Evolutionary conservation across 371 early-diverging fungal genomes (phyloP).

Genomic region (Zychaea mexicana): DNA sequence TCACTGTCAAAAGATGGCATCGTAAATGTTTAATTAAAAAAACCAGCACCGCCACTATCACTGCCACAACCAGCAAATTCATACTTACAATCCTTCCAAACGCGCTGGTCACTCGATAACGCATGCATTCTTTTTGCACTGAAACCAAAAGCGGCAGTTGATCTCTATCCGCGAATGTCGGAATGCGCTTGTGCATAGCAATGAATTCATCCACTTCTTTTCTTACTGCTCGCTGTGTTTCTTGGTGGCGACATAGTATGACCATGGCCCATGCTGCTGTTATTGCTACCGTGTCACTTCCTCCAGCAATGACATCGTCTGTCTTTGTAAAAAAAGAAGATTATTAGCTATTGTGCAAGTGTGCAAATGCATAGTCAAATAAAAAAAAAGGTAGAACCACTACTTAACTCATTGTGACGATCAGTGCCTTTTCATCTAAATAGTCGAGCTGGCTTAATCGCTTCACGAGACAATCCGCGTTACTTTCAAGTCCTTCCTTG

Average conservation of each 20-base stretch:
- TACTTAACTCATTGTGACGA: not conserved
- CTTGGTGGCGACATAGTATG: slow-evolving; percentile 14
- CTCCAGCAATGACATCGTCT: slow-evolving; percentile 20
- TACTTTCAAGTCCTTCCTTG: not conserved
- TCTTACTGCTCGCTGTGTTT: slow-evolving; percentile 12
- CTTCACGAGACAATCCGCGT: not conserved
- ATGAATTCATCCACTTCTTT: slow-evolving; percentile 17
- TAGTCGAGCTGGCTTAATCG: not conserved
- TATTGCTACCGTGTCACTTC: slow-evolving; percentile 11
- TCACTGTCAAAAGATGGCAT: not conserved
- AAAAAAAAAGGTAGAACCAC: not conserved
- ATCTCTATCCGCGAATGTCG: slow-evolving; percentile 18
- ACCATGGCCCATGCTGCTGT: slow-evolving; percentile 16
- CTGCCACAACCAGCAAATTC: not conserved
- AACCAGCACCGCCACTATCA: not conserved
- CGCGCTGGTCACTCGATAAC: slow-evolving; percentile 4
- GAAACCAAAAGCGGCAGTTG: slow-evolving; percentile 13
- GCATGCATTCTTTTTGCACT: slow-evolving; percentile 21
- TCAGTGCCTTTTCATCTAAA: not conserved
- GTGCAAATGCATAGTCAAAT: not conserved
- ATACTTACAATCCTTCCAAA: slow-evolving; percentile 19
- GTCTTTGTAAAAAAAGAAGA: no score
- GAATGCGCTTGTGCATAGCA: slow-evolving; percentile 8
- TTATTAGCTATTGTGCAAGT: no score
- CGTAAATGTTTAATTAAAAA: not conserved